Evolutionary conservation across 306 rosid species (phyloP), one percentile per base, ranked within the genome.

Genomic region (Senna tora): DNA sequence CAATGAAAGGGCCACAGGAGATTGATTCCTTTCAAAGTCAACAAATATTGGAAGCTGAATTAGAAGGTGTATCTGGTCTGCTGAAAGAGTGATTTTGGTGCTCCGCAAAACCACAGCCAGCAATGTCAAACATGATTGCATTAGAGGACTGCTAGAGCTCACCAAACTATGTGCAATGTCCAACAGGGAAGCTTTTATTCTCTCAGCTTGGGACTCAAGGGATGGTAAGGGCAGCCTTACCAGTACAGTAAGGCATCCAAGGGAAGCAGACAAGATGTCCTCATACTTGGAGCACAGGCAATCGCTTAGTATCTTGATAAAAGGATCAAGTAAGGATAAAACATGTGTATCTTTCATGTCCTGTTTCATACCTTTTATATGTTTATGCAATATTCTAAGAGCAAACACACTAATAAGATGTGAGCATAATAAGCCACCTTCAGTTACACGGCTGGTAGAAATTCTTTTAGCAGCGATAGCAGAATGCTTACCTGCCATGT

Each of bases 371-470:
- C 84, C 87, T 85, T 82, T 94, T 54, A 87, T 47, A 39, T 79
- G 86, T 75, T 88, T 88, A 74, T 83, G 86, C 83, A 93, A 75
- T 69, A 89, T 87, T 81, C 87, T 78, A 54, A 91, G 93, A 75
- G 94, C 92, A 79, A 93, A 93, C 53, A 91, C 98, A 38, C 76
- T 79, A 73, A 93, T 78, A 72, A 91, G 90, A 82, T 89, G 94
- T 20, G 97, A 86, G 77, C 88, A 77, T 58, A 84, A 77, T 67
- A 86, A 83, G 72, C 88, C 85, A 13, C 79, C 75, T 74, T 82
- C 80, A 77, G 81, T 55, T 58, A 65, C 78, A 53, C 67, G 77
- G 20, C 85, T 80, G 1, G 82, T 74, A 60, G 83, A 79, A 70
- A 76, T 58, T 55, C 55, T 84, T 78, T 86, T 88, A 36, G 81